Evolutionary conservation across 176 grass and related monocot species (phyloP).

Genomic region (Sorghum bicolor): DNA sequence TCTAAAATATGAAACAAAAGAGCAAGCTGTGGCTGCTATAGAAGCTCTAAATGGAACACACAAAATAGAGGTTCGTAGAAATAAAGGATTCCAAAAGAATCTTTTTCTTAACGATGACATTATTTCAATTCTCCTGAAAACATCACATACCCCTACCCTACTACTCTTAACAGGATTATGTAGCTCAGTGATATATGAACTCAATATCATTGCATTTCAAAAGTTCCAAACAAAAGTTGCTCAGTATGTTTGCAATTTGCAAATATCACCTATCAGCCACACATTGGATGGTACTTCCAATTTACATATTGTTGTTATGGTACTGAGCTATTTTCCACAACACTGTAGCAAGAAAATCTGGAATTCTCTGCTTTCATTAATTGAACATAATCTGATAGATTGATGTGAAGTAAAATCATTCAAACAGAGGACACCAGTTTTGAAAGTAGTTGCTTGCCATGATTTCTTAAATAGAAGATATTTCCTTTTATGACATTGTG

Average conservation of each 20-base stretch:
- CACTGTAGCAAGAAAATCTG: background rate
- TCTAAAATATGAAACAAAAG: conserved; percentile 94
- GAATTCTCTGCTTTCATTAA: background rate
- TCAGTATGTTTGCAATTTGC: background rate
- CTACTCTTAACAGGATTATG: background rate
- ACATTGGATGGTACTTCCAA: background rate
- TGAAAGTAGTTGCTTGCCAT: background rate
- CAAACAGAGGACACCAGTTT: background rate
- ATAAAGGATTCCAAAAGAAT: background rate
- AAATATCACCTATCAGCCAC: background rate
- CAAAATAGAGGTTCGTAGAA: conserved; percentile 54
- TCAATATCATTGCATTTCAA: background rate
- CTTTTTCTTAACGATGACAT: background rate
- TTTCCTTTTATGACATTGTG: background rate
- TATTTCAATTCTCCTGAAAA: background rate
- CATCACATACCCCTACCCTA: background rate
- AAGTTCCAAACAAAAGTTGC: background rate
- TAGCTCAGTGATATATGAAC: background rate
- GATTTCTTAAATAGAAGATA: background rate
- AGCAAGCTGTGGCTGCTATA: conserved; percentile 86
- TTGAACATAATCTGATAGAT: background rate
- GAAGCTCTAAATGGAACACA: conserved; percentile 74
- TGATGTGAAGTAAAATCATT: background rate
- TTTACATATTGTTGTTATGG: background rate
- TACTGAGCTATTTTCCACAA: background rate